Evolutionary conservation across 805 yeast species (phyloP), one percentile per base, ranked within the genome.

Genomic region (Wickerhamiella domercqiae): DNA sequence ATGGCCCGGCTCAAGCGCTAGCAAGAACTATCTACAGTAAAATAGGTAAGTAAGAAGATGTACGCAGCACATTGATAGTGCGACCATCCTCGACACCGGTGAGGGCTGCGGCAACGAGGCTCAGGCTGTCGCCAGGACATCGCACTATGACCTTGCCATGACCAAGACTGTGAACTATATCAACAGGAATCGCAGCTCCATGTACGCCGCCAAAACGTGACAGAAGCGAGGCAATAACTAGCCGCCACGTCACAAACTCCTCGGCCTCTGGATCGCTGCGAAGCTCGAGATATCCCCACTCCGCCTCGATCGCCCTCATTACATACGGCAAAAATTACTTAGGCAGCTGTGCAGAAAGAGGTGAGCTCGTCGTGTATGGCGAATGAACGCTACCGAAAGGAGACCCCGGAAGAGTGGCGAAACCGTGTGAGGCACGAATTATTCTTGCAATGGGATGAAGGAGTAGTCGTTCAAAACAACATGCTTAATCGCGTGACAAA

Each of bases 401-500:
- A 16, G 21, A 7, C 33, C n/a, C n/a, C 11, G 14, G 33, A 30
- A 21, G 18, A 30, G 33, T 15, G 33, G 33, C 20, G 20, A 16
- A 9, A 15, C 5, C 33, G 33, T 9, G 7, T 9, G 21, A 5
- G 5, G 22, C 66, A 70, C 45, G 51, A 53, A 13, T 52, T 84
- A 7, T 84, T 84, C 52, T 60, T 71, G 4, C 62, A 58, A 44
- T 78, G 65, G 46, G 82, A 80, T 49, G 67, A 72, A 5, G 87
- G 90, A 0, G 65, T 83, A 1, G 63, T 64, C 37, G 62, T 86
- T 61, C 77, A 78, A 1, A 61, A 69, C 13, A 90, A 78, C 51
- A 63, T 83, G 36, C 80, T 94, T 90, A 86, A 66, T 55, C 76
- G 87, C 39, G 94, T 83, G 4, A 86, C 97, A 0, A 86, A 94